Base-by-base conservation (phyloP, 768 basidiomycete species). In the Leccinum olivaceopallidum region DNA sequence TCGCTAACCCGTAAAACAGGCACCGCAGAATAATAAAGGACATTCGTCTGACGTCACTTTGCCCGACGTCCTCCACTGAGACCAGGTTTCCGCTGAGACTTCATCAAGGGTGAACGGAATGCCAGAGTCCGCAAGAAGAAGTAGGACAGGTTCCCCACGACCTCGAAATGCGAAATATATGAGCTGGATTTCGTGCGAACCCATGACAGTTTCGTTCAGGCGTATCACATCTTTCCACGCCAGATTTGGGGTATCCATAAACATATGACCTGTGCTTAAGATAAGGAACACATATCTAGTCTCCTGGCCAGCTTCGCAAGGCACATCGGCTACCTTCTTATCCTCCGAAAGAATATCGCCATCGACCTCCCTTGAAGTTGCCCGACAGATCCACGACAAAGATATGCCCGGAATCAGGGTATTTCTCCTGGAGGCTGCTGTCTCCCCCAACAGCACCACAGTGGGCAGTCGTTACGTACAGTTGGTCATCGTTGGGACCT, bases 381-480 rank as follows among this genome's bases (percentile, higher is more conserved):
- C 66, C 68, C 8, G 68, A 59, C 51, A 78, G 61, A 60, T 74
- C 69, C 37, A 76, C 67, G 7, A 68, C 63, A 62, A 76, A 78
- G 22, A 78, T 64, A 49, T 74, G 65, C 22, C 77, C 77, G 13
- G 75, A 78, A 62, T 71, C 61, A 42, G 74, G 73, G 48, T 75
- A 77, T 57, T 65, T 61, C 22, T 66, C 72, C 52, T 76, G 69
- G 28, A 61, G 73, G 42, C 66, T 72, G n/a, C 74, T 71, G 65
- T 87, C 83, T 18, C 84, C 85, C 26, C 82, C 83, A 53, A 77
- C 77, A 8, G 84, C 85, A 28, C 83, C 80, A 63, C 85, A 87
- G 64, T 88, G 85, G 18, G 77, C 79, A 5, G 71, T 74, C 28
- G 75, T 76, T 9, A 89, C 82, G 65, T 83, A 89, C 47, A 89